Evolutionary conservation across 73 alveolate genomes (phyloP).

Genomic region (Blepharisma stoltei): DNA sequence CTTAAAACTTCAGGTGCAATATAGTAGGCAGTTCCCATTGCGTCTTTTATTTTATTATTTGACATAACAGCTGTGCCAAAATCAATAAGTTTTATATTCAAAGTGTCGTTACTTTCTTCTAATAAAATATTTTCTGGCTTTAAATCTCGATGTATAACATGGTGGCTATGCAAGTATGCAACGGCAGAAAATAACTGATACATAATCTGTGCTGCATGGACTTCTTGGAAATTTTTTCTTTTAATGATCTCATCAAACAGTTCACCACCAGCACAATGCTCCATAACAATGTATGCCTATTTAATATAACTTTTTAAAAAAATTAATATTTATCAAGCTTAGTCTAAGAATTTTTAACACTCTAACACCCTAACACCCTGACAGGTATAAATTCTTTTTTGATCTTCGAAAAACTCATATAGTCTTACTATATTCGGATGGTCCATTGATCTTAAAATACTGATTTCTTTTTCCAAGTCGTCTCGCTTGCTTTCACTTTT

Average conservation of each 20-base stretch:
- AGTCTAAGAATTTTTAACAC: too few relatives aligned
- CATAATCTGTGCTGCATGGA: conserved; percentile 1
- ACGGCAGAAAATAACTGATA: conserved; percentile 31
- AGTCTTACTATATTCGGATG: conserved; percentile 14
- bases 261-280: conserved; percentile 1
- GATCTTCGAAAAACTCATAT: conserved; percentile 22
- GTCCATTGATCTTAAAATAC: not conserved
- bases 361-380: too few relatives aligned
- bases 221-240: not conserved
- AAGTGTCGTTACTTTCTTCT: conserved; percentile 15
- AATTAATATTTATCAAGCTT: too few relatives aligned
- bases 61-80: conserved; percentile 37
- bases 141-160: conserved; percentile 43
- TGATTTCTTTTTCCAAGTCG: not conserved
- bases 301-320: too few relatives aligned
- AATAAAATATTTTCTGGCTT: conserved; percentile 45
- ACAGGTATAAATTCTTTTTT: conserved; percentile 4
- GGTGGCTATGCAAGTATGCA: conserved; percentile 30
- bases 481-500: not conserved
- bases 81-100: conserved; percentile 34
- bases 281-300: conserved; percentile 23
- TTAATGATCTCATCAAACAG: not conserved
- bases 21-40: not conserved
- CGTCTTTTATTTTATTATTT: not conserved
- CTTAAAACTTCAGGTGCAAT: not conserved